Conservation (phyloP, 352 stramenopile species). For the Pythium biforme region DNA sequence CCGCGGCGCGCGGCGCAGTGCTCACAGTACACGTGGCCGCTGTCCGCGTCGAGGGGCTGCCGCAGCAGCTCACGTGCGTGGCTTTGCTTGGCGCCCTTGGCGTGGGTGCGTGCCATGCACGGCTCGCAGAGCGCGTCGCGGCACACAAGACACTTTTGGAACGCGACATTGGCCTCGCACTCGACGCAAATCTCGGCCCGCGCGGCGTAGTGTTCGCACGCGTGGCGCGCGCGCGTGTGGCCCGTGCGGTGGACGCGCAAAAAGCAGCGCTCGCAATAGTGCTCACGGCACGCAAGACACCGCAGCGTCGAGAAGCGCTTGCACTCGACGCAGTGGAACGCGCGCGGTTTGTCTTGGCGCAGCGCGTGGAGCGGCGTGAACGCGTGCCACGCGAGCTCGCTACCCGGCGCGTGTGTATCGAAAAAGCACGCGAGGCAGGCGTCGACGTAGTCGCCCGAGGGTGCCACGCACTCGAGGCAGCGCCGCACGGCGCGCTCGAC, state of each 20-base stretch:
- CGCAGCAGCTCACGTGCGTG: constrained; percentile 51
- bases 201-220: constrained; percentile 55
- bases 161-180: constrained; percentile 69
- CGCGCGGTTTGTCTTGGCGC: constrained; percentile 7
- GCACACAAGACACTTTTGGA: constrained; percentile 61
- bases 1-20: constrained; percentile 54
- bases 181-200: constrained; percentile 65
- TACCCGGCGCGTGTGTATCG: constrained; percentile 38
- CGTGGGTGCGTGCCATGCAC: constrained; percentile 64
- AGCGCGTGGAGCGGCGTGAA: constrained; percentile 52
- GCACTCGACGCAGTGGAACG: constrained; percentile 78
- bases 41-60: constrained; percentile 39
- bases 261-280: constrained; percentile 83
- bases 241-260: constrained; percentile 59
- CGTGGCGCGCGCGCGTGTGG: constrained; percentile 51
- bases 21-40: constrained; percentile 52
- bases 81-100: constrained; percentile 33
- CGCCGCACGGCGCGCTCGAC: constrained; percentile 56
- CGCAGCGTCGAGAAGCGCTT: constrained; percentile 51
- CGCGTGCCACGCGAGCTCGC: constrained; percentile 48
- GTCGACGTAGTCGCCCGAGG: constrained; percentile 64
- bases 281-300: constrained; percentile 72
- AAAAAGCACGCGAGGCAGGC: constrained; percentile 77
- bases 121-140: constrained; percentile 64
- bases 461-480: constrained; percentile 68